Evolutionary conservation across 2,329 filamentous ascomycete genomes (phyloP).

Genomic region (Amphichorda felina): DNA sequence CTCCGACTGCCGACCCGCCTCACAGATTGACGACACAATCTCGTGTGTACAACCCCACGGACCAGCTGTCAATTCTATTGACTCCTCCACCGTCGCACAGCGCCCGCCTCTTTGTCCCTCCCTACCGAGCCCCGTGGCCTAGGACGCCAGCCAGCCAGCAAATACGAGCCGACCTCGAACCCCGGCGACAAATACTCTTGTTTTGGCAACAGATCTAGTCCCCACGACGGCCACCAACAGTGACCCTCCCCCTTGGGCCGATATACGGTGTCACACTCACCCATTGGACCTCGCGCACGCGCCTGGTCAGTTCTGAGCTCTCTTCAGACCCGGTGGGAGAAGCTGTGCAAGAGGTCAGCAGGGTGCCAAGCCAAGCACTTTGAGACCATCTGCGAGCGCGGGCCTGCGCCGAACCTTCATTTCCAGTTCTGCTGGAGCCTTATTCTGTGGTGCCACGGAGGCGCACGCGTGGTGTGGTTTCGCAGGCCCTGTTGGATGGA

Average conservation of each 20-base stretch:
- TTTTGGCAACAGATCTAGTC: not conserved
- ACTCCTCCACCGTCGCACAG: constrained; percentile 12
- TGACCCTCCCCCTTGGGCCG: not conserved
- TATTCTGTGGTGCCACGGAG: constrained; percentile 4
- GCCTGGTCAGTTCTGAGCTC: too few relatives aligned
- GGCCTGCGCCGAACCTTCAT: not conserved
- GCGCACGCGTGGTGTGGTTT: constrained; percentile 3
- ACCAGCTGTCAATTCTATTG: not conserved
- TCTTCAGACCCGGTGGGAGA: too few relatives aligned
- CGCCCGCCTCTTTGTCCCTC: constrained; percentile 15
- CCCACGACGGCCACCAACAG: not conserved
- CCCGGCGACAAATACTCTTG: not conserved
- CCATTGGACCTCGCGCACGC: not conserved
- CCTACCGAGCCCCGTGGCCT: constrained; percentile 18
- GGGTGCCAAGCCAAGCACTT: not conserved
- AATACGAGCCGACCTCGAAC: constrained; percentile 17
- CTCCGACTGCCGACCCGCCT: constrained; percentile 7
- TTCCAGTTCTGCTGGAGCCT: not conserved
- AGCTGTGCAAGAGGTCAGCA: not conserved
- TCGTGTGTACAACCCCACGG: constrained; percentile 1
- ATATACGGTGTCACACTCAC: not conserved
- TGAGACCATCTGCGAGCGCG: constrained; percentile 2
- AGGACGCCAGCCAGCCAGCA: constrained; percentile 10
- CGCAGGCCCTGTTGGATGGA: constrained; percentile 3
- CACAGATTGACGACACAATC: constrained; percentile 4